phyloP scores from a whole-genome alignment of 306 rosid species.

The Prunus davidiana region DNA sequence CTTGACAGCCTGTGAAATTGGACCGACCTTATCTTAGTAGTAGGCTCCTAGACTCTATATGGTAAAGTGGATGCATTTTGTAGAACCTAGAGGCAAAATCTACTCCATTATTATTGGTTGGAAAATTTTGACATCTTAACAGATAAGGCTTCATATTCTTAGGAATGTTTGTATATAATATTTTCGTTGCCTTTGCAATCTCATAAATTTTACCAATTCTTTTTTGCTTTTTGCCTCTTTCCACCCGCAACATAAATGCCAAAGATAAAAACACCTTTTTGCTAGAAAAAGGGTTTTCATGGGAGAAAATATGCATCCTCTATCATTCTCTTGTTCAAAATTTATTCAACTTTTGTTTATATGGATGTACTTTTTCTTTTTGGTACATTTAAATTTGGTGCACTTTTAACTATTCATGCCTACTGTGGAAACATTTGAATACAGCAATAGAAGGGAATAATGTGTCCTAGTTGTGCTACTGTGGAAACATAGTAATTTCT shows the following conservation, averaged over 20 bases:
- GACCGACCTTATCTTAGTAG: neutral
- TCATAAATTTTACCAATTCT: neutral
- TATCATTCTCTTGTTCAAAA: neutral
- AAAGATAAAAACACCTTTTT: neutral
- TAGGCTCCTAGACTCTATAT: neutral
- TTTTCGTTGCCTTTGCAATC: neutral
- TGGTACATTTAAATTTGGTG: too few species aligned
- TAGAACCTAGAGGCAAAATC: neutral
- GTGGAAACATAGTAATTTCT: neutral
- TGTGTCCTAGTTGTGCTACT: neutral
- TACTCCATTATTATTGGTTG: constrained; percentile 7
- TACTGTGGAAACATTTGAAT: too few species aligned
- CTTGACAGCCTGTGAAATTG: constrained; percentile 9
- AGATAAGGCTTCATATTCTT: neutral
- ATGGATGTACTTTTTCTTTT: neutral
- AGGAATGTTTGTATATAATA: neutral
- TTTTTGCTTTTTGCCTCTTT: neutral
- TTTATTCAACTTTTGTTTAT: neutral
- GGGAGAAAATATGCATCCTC: neutral
- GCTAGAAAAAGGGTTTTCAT: neutral
- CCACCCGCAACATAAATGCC: neutral
- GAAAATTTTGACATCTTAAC: neutral
- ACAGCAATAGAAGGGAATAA: neutral
- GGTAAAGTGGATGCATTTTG: constrained; percentile 2
- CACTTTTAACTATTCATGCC: too few species aligned